phyloP scores from a whole-genome alignment of 2,329 filamentous ascomycete species.

The Botryosphaeria dothidea region DNA sequence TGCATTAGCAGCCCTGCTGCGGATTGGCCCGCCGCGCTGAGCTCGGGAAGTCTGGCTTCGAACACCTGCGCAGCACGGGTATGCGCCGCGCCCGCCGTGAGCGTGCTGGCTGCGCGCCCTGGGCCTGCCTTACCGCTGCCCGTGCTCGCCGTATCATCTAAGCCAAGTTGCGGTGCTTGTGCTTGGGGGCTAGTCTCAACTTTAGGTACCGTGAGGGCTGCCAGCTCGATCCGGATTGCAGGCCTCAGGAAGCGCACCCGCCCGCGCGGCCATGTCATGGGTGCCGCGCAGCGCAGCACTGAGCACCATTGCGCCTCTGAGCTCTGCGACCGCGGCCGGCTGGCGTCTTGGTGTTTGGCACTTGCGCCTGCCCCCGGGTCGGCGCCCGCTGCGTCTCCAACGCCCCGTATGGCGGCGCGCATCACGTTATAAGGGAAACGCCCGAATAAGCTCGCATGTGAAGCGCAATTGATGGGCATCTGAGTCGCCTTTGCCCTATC shows the following conservation, averaged over 20 bases:
- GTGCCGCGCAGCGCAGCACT: conserved; percentile 11
- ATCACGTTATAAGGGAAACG: conserved; percentile 15
- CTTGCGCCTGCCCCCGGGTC: conserved; percentile 14
- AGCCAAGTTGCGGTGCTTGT: conserved; percentile 10
- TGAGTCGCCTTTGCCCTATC: conserved; percentile 1
- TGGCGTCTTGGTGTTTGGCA: conserved; percentile 13
- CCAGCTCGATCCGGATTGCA: conserved; percentile 3
- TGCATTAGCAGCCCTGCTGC: conserved; percentile 18
- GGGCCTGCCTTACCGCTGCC: conserved; percentile 9
- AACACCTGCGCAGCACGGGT: conserved; percentile 11
- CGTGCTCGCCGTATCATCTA: conserved; percentile 9
- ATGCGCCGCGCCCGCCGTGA: conserved; percentile 14
- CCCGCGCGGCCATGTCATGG: conserved; percentile 3
- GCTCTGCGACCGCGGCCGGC: conserved; percentile 3
- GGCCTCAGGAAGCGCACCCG: conserved; percentile 7
- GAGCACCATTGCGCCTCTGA: conserved; percentile 14
- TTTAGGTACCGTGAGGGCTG: conserved; percentile 17
- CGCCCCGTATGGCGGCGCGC: conserved; percentile 7
- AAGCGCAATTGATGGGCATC: conserved; percentile 15
- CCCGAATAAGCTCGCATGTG: conserved; percentile 12
- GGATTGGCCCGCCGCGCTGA: conserved; percentile 21
- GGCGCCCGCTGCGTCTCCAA: conserved; percentile 12
- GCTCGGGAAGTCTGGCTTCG: conserved; percentile 21
- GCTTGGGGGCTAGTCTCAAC: conserved; percentile 13
- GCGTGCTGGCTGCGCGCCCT: conserved; percentile 7